Base-by-base conservation (phyloP, 441 rosid species). In the Viola pubescens region DNA sequence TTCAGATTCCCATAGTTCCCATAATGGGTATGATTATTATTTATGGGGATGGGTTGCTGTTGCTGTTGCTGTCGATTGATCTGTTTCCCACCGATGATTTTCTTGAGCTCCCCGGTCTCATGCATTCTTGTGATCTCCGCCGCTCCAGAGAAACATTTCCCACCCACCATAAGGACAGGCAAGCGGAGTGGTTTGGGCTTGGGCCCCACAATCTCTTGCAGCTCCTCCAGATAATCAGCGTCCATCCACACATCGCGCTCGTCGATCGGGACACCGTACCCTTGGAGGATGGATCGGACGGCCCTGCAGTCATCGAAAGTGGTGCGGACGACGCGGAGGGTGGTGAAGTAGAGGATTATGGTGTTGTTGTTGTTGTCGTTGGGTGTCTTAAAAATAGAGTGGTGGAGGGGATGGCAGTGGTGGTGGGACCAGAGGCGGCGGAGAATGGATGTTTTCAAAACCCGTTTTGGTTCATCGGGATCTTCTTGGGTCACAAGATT, bases 191-290 rank as follows among this genome's bases (percentile, higher is more conserved):
- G 4, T 12, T 70, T 56, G 2, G 48, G 73, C 58, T 62, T 69
- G 1, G 62, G 43, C 9, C 87, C 94, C 0, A 69, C 26, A 48
- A 86, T 75, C 51, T 8, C 56, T 48, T 73, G 81, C 40, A 88
- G 40, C 83, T 88, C 89, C 6, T 71, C 74, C 6, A 77, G 60
- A 66, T 78, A 82, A 7, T 37, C 69, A 0, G 70, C 54, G 46
- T 90, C 91, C 91, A 89, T 79, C 4, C 88, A 78, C 62, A 90
- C 52, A 70, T 88, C 95, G 2, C 89, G 82, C 56, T 90, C 95
- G 79, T 90, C 95, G 40, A 83, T 63, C 2, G 77, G 76, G 69
- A 79, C 79, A 1, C 79, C 71, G 54, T 66, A 56, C 4, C 73
- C 85, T 0, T 77, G 85, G 52, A 89, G 86, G 70, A 89, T 87